These are phyloP conservation scores for Cyclostephanos tholiformis DNA, from an alignment of 108 stramenopile species.

Conservation along the genomic window DNA sequence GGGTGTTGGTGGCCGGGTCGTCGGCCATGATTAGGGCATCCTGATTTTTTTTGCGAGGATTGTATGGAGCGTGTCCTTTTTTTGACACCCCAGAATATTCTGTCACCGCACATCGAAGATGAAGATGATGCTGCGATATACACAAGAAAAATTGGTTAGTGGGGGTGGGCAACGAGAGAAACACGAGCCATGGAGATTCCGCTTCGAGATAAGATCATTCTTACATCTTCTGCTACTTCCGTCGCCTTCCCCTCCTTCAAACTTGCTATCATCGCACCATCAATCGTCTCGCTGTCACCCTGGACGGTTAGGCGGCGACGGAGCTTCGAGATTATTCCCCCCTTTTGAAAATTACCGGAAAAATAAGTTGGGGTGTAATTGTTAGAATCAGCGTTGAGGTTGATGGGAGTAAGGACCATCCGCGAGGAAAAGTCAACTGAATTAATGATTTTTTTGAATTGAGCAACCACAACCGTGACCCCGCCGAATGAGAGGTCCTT, in stretches of 20 bases:
- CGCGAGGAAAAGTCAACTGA: neutral
- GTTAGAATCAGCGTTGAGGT: neutral
- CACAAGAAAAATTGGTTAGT: neutral
- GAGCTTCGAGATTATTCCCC: slow-evolving; percentile 68
- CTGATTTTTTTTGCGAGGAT: slow-evolving; percentile 98
- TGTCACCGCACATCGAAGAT: slow-evolving; percentile 82
- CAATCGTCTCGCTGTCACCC: slow-evolving; percentile 78
- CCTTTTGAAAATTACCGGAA: slow-evolving; percentile 18
- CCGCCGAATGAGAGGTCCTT: neutral
- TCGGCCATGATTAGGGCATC: slow-evolving; percentile 97
- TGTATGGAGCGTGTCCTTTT: slow-evolving; percentile 98
- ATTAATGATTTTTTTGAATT: neutral
- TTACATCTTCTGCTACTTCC: slow-evolving; percentile 32
- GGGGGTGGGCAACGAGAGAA: neutral
- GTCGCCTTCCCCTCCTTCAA: slow-evolving; percentile 16
- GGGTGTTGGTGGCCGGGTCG: slow-evolving; percentile 87
- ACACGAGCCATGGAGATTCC: neutral
- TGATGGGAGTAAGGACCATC: neutral
- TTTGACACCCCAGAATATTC: slow-evolving; percentile 96
- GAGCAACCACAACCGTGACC: neutral
- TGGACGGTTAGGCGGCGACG: slow-evolving; percentile 88
- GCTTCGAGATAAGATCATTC: neutral
- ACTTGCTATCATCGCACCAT: slow-evolving; percentile 47
- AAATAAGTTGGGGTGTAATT: neutral
- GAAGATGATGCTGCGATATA: slow-evolving; percentile 41